Evolutionary conservation across 2,329 filamentous ascomycete species (phyloP), one percentile per base, ranked within the genome.

Genomic region (Pseudocercospora musae): DNA sequence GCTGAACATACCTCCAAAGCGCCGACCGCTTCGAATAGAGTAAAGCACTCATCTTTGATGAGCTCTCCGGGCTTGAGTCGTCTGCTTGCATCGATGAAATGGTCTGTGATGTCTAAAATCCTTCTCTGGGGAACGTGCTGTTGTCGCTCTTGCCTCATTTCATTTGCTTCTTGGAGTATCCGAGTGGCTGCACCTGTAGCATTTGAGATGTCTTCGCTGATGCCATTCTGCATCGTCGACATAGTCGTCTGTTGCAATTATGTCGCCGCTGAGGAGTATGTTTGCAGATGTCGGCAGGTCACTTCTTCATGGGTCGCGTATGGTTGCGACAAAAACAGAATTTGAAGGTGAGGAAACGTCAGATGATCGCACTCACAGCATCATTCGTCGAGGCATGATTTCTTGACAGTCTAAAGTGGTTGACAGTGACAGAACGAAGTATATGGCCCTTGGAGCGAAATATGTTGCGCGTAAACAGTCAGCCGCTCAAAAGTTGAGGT

Each of bases 1-100:
- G 15, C 20, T 7, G 9, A 29, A 2, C 66, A 33, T 75, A 82
- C 80, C 84, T 95, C 91, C 21, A 95, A 82, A 69, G 91, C 91
- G 65, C 91, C 91, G 69, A 99, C 95, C 54, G 93, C 89, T 78
- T 98, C 95, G 70, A 96, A 97, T 4, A 99, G 83, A 1, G 92
- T 96, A 73, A 99, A 98, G 74, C 87, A 87, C 49, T 90, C 91
- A 91, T 98, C 93, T 79, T 97, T 97, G 66, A 98, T 84, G 2
- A 99, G 84, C 69, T 96, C 87, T 31, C 95, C 95, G 7, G 90
- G 87, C 52, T 84, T 78, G 61, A 98, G 80, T 65, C 86, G 64
- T 27, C 62, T 65, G 11, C 72, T 72, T 21, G 76, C 75, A 46
- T 66, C 63, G 3, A 69, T 63, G 58, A 78, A 78, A 31, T 73